These are phyloP conservation scores for Aureobasidium sp. DNA, from an alignment of 2,329 filamentous ascomycete species.

Conservation along the genomic window DNA sequence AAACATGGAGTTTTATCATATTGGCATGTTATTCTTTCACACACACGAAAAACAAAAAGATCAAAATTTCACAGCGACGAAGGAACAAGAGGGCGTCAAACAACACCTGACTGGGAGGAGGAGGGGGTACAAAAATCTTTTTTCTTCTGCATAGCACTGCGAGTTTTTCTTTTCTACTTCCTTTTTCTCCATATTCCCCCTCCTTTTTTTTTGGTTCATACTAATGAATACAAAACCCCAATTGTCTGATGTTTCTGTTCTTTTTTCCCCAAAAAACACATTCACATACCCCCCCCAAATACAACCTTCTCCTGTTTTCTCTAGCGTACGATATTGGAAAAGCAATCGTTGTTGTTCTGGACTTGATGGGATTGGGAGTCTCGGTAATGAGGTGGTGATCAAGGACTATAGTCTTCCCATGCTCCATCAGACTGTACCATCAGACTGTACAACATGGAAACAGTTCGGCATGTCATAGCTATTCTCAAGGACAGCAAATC, in stretches of 20 bases:
- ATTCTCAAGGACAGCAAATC: no score
- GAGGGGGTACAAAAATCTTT: not conserved
- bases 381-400: no score
- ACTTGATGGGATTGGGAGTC: no score
- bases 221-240: not conserved
- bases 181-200: not conserved
- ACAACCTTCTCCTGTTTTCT: not conserved
- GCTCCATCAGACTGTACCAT: no score
- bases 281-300: not conserved
- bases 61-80: not conserved
- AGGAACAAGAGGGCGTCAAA: not conserved
- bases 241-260: not conserved
- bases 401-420: no score
- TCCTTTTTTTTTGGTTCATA: not conserved
- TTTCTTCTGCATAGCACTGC: constrained; percentile 12
- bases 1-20: not conserved
- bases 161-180: not conserved
- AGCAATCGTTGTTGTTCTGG: not conserved
- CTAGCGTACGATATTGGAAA: constrained; percentile 1
- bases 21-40: constrained; percentile 5
- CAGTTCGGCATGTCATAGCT: no score
- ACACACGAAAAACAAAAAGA: constrained; percentile 6
- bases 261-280: not conserved
- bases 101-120: not conserved
- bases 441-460: no score